Evolutionary conservation across 2,329 filamentous ascomycete species (phyloP).

Genomic region (Periconia sp.): DNA sequence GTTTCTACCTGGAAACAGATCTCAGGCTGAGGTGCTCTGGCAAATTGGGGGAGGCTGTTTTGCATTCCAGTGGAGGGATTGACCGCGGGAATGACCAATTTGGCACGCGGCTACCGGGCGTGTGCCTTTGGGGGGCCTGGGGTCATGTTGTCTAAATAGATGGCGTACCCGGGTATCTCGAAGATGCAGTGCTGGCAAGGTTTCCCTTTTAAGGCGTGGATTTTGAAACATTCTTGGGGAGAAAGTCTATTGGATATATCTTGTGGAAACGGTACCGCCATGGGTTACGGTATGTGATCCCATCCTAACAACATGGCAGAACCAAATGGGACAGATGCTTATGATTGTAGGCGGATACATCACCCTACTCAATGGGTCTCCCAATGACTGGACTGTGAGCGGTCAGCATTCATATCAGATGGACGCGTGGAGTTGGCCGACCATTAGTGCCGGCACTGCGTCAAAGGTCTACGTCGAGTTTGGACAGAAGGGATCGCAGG

Average conservation of each 20-base stretch:
- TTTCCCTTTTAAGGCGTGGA: background rate
- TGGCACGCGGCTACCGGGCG: constrained; percentile 2
- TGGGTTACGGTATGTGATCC: constrained; percentile 31
- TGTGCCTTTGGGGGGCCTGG: no score
- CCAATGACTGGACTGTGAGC: constrained; percentile 43
- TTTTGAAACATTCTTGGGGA: background rate
- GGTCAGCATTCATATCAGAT: constrained; percentile 45
- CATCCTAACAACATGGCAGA: no score
- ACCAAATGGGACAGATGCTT: no score
- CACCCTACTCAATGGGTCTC: constrained; percentile 50
- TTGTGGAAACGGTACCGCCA: constrained; percentile 14
- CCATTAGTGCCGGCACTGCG: constrained; percentile 37
- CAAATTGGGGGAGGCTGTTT: background rate
- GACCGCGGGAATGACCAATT: constrained; percentile 9
- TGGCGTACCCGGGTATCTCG: no score
- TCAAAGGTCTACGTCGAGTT: constrained; percentile 41
- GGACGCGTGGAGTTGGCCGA: constrained; percentile 46
- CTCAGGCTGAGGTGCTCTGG: no score
- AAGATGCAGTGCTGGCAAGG: background rate
- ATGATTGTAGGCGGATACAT: constrained; percentile 39
- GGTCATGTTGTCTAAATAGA: no score
- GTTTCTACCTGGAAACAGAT: no score
- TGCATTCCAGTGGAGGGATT: background rate
- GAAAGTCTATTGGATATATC: background rate
- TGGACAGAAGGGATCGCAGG: constrained; percentile 30